Evolutionary conservation across 2,329 filamentous ascomycete genomes (phyloP), one percentile per base, ranked within the genome.

Genomic region (Monilinia fructicola): DNA sequence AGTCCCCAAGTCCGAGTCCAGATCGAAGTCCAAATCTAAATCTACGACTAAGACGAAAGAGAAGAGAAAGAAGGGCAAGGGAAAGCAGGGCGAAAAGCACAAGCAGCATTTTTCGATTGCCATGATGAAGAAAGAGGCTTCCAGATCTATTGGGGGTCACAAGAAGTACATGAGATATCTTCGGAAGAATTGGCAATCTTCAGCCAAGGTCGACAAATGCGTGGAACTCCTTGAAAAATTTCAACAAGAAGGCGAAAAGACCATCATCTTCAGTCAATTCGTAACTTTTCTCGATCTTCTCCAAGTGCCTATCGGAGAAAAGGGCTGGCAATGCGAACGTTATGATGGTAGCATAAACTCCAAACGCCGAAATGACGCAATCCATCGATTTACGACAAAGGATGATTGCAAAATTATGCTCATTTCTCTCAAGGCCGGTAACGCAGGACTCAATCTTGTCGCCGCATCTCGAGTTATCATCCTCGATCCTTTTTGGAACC

Each of bases 401-500:
- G 79, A 82, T 0, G 76, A 83, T 53, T 83, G 84, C 74, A 87
- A 84, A 69, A 82, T 94, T 74, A 90, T 95, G 84, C 82, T 95
- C 3, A 85, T 93, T 2, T 93, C 90, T 1, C 81, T 94, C 59
- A 92, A 91, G 73, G 91, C 91, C 1, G 91, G 91, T 44, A 94
- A 94, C 72, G 88, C 93, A 0, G 93, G 93, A 1, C 84, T 97
- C 55, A 97, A 97, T 74, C 83, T 97, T 28, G 91, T 90, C 50
- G 86, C 87, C 23, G 93, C 93, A 0, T 92, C 88, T 1, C 89
- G 92, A 70, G 91, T 97, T 71, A 92, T 97, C 77, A 90, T 97
- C 70, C 87, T 96, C 75, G 93, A 97, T 75, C 93, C 93, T 0
- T 96, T 96, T 79, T 97, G 92, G 92, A 97, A 97, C 70, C 93